These are phyloP conservation scores for Sordariomycetes sp. DNA, from an alignment of 2,329 filamentous ascomycete genomes.

Conservation along the genomic window DNA sequence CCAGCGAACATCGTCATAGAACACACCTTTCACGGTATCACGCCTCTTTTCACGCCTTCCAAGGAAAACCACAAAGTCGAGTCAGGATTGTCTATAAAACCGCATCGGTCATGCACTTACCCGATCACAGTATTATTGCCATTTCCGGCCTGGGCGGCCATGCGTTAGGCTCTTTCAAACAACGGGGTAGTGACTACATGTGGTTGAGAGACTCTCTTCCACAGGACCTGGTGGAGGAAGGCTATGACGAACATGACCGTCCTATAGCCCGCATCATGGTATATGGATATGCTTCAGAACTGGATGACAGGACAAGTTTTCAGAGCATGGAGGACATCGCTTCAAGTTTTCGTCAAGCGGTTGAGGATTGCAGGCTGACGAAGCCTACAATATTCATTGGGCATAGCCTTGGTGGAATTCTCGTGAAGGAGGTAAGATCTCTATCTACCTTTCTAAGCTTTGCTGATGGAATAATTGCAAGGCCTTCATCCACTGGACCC, in stretches of 20 bases:
- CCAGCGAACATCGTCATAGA: no score
- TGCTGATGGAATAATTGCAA: no score
- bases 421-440: background rate
- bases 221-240: background rate
- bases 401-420: background rate
- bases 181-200: slow-evolving; percentile 13
- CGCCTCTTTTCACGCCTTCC: no score
- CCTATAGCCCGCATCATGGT: background rate
- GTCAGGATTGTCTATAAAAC: no score
- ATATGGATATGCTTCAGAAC: background rate
- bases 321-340: background rate
- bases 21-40: no score
- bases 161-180: slow-evolving; percentile 20
- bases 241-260: background rate
- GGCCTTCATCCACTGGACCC: no score
- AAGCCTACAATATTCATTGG: background rate
- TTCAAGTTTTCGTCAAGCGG: no score
- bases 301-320: background rate
- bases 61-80: no score
- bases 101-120: no score
- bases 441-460: no score
- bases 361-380: no score
- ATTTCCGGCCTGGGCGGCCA: slow-evolving; percentile 15
- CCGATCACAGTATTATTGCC: slow-evolving; percentile 7
- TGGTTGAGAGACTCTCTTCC: slow-evolving; percentile 19